Conservation (phyloP, 345 rosid genomes). For the Eucalyptus virginea region DNA sequence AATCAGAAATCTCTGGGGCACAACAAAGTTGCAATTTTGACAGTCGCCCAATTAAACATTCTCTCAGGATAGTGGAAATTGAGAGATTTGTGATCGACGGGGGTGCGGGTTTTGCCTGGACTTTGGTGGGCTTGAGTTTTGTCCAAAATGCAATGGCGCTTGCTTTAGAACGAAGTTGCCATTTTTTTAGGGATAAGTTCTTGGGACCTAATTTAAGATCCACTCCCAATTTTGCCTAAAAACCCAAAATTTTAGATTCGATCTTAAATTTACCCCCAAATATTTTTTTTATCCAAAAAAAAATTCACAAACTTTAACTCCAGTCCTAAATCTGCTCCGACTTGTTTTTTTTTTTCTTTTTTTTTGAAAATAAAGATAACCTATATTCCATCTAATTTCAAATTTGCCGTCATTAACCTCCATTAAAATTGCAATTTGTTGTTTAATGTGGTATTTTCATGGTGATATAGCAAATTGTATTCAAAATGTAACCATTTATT, state of each 20-base stretch:
- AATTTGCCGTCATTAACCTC: neutral
- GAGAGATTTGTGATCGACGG: neutral
- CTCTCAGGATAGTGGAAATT: neutral
- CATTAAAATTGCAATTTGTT: rapidly evolving
- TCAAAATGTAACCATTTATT: neutral
- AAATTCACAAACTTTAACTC: neutral
- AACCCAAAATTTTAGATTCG: neutral
- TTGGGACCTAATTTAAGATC: neutral
- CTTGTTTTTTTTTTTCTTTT: neutral
- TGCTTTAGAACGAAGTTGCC: neutral
- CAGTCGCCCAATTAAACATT: neutral
- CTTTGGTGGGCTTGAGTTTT: neutral
- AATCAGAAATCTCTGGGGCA: neutral
- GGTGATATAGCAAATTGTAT: neutral
- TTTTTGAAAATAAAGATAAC: neutral
- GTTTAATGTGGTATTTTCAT: neutral
- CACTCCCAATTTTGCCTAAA: neutral
- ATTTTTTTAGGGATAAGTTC: neutral
- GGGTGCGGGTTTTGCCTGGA: neutral
- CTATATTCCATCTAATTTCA: neutral
- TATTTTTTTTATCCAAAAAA: neutral
- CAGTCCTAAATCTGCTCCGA: rapidly evolving
- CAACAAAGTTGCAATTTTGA: neutral
- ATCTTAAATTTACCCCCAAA: neutral
- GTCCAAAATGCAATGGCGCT: neutral